These are phyloP conservation scores for Ramaria rubella DNA, from an alignment of 768 basidiomycete species.

Conservation along the genomic window DNA sequence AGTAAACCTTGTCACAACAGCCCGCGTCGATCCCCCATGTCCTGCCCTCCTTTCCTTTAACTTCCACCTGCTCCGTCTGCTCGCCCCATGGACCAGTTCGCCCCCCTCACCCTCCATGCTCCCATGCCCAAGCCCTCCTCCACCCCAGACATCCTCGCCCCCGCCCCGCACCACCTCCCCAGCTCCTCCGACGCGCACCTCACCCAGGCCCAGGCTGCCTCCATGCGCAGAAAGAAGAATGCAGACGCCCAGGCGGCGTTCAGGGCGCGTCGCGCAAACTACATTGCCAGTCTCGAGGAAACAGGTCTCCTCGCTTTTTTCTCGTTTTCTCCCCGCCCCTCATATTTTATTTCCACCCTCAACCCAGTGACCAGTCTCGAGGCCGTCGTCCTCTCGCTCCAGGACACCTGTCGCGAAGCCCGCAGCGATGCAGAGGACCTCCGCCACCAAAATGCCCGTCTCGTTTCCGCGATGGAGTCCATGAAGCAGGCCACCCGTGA, in stretches of 20 bases:
- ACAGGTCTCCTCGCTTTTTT: constrained; percentile 38
- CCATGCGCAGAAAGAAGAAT: constrained; percentile 51
- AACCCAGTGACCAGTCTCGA: constrained; percentile 70
- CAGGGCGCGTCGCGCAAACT: constrained; percentile 55
- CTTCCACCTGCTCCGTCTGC: constrained; percentile 22
- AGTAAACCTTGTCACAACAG: background rate
- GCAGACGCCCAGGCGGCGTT: constrained; percentile 87
- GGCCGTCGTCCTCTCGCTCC: constrained; percentile 76
- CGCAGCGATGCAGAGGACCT: constrained; percentile 55
- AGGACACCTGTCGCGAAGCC: constrained; percentile 70
- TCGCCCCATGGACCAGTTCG: constrained; percentile 21
- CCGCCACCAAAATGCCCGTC: constrained; percentile 56
- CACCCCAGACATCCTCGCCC: constrained; percentile 19
- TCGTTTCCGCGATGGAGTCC: constrained; percentile 22
- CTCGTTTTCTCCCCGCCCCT: constrained; percentile 3
- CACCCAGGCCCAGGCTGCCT: constrained; percentile 11
- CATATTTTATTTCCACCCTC: constrained; percentile 1
- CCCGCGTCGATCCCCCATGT: constrained; percentile 3
- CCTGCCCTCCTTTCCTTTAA: constrained; percentile 34
- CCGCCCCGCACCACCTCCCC: constrained; percentile 38
- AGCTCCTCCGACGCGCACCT: constrained; percentile 30
- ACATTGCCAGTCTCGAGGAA: constrained; percentile 82
- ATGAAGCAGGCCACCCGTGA: constrained; percentile 54
- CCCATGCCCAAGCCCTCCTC: constrained; percentile 17
- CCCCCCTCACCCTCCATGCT: constrained; percentile 16